Base-by-base conservation (phyloP, 2,329 filamentous ascomycete species). In the Penicillium verrucosum region DNA sequence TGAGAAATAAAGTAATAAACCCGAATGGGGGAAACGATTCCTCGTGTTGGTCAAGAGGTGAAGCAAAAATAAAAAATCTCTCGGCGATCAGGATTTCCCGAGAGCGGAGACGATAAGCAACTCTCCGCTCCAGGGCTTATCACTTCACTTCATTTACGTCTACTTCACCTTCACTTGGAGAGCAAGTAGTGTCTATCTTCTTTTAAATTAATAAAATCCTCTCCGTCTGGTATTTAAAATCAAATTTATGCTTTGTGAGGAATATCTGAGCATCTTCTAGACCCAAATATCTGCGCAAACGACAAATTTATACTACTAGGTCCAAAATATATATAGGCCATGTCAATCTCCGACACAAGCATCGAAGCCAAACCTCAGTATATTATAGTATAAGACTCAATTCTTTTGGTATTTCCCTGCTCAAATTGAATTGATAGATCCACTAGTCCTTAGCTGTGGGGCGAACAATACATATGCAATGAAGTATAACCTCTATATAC, bases 21-120 rank as follows among this genome's bases (percentile, higher is more conserved):
- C 57, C 49, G 29, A 51, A 51, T 44, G 46, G 38, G 51, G 40
- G 30, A 27, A 44, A 44, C 43, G 53, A 34, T 47, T 50, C 46
- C 32, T 30, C 27, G 40, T 56, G 30, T 51, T 51, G 51, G 30
- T 30, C 37, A 29, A 32, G 54, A 51, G 45, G 53, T 57, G 57
- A 60, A 59, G 55, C 59, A 49, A 46, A 53, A 52, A 60, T 65
- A 65, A 65, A 65, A 65, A 65, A 63, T 63, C 56, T 52, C 51
- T 65, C 63, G 63, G 63, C 48, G 53, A 55, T 52, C 56, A 63
- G 54, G 58, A 65, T 65, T 65, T 63, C 60, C 63, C 63, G 63
- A 57, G 47, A 56, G 58, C 60, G 48, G 58, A 54, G 56, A 56
- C 51, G 40, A 57, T 60, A 56, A 57, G 59, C 29, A 44, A 44